Conservation (phyloP, 768 basidiomycete species). For the Rubroboletus satanas region DNA sequence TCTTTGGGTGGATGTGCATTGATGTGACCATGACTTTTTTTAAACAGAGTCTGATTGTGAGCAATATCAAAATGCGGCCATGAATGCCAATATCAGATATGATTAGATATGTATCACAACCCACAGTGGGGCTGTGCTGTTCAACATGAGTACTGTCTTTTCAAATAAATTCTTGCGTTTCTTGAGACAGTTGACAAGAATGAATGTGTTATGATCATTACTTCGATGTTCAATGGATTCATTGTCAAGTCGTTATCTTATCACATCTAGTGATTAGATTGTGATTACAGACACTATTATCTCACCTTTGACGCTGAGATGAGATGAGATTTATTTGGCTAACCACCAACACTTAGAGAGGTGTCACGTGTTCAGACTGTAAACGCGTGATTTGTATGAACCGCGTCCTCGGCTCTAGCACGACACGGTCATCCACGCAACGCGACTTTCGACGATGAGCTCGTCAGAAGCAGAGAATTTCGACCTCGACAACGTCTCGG, state of each 20-base stretch:
- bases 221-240: too few relatives aligned
- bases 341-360: too few relatives aligned
- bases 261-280: too few relatives aligned
- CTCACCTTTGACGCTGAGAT: too few relatives aligned
- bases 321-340: too few relatives aligned
- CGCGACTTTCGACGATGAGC: constrained; percentile 49
- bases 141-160: too few relatives aligned
- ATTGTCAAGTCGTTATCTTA: too few relatives aligned
- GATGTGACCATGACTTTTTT: background rate
- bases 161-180: too few relatives aligned
- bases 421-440: constrained; percentile 1
- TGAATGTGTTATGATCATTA: too few relatives aligned
- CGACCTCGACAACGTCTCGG: constrained; percentile 54
- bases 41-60: constrained; percentile 67
- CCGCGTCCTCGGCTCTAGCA: background rate
- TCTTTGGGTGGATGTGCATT: background rate
- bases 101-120: background rate
- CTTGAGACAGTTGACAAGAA: too few relatives aligned
- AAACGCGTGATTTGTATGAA: constrained; percentile 8
- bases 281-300: too few relatives aligned
- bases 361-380: constrained; percentile 15
- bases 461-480: constrained; percentile 72
- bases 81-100: background rate
- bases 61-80: constrained; percentile 61
- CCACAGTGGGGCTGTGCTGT: too few relatives aligned